Conservation (phyloP, 2,329 filamentous ascomycete species). For the Nigrospora sphaerica region DNA sequence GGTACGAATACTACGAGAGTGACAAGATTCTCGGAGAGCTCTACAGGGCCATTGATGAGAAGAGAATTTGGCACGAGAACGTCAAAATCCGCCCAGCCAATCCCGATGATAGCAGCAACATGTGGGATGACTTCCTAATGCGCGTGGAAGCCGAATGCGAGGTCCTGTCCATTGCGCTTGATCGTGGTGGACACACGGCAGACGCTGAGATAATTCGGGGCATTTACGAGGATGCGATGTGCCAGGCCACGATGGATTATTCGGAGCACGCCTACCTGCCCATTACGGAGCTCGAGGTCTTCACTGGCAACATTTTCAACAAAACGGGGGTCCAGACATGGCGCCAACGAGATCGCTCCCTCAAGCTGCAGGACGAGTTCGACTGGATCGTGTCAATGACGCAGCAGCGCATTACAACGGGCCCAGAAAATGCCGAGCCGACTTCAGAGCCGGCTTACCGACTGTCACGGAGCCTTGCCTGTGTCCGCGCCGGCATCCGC, state of each 20-base stretch:
- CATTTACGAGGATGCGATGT: constrained; percentile 38
- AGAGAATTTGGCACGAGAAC: constrained; percentile 51
- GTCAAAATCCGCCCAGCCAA: constrained; percentile 24
- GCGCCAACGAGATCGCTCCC: constrained; percentile 43
- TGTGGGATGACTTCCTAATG: constrained; percentile 36
- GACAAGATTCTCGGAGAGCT: constrained; percentile 62
- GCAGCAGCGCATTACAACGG: constrained; percentile 4
- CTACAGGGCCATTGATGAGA: constrained; percentile 68
- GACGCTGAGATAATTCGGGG: constrained; percentile 37
- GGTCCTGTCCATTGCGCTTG: constrained; percentile 16
- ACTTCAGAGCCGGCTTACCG: too few relatives aligned
- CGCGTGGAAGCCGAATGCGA: constrained; percentile 19
- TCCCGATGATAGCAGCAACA: constrained; percentile 17
- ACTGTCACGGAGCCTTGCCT: constrained; percentile 21
- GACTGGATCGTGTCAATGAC: constrained; percentile 27
- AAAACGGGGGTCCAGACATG: constrained; percentile 39
- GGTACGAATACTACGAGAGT: constrained; percentile 56
- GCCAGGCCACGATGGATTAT: constrained; percentile 31
- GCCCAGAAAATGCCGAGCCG: neutral
- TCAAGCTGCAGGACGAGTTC: constrained; percentile 44
- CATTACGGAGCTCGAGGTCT: constrained; percentile 45
- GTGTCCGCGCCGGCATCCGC: constrained; percentile 13
- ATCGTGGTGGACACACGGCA: constrained; percentile 24
- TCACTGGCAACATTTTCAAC: constrained; percentile 49
- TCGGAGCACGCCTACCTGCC: constrained; percentile 36